Percentiles rank a stretch among this genome's conserved stretches.
phyloP scores from a whole-genome alignment of 371 early-diverging fungal species.

The Fennellomyces sp. region DNA sequence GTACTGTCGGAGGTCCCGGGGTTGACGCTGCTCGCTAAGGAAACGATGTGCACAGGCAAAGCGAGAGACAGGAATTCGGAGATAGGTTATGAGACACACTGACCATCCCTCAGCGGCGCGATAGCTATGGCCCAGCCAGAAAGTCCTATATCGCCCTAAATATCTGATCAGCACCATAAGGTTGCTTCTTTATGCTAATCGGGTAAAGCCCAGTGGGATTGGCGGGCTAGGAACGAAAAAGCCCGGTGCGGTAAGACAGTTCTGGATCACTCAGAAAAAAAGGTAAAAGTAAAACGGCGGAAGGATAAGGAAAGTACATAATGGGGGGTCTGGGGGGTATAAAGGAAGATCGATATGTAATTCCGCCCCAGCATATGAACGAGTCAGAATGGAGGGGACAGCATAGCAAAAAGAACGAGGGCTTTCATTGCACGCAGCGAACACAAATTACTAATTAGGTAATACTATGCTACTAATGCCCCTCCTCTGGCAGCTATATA shows the following conservation, averaged over 20 bases:
- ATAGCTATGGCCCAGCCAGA: no score
- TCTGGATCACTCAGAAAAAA: no score
- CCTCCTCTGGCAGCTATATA: slow-evolving; percentile 2
- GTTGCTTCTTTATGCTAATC: not conserved
- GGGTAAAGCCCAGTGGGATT: not conserved
- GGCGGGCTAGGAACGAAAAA: no score
- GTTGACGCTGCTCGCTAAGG: not conserved
- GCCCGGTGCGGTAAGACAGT: not conserved
- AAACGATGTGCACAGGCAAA: slow-evolving; percentile 7
- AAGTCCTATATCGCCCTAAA: not conserved
- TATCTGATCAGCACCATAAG: not conserved
- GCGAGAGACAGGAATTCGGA: not conserved
- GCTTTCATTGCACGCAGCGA: not conserved
- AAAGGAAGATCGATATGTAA: not conserved
- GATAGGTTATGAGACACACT: not conserved
- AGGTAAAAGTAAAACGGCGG: not conserved
- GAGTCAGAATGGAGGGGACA: slow-evolving; percentile 11
- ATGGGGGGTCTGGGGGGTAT: not conserved
- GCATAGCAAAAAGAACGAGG: slow-evolving; percentile 10
- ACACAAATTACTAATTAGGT: slow-evolving; percentile 4
- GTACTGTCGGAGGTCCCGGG: no score
- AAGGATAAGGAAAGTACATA: not conserved
- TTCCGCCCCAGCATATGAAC: slow-evolving; percentile 11
- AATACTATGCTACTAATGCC: slow-evolving; percentile 2
- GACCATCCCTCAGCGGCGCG: slow-evolving; percentile 3